These are phyloP conservation scores for Perilla frutescens DNA, from an alignment of 257 asterid genomes.

Conservation along the genomic window DNA sequence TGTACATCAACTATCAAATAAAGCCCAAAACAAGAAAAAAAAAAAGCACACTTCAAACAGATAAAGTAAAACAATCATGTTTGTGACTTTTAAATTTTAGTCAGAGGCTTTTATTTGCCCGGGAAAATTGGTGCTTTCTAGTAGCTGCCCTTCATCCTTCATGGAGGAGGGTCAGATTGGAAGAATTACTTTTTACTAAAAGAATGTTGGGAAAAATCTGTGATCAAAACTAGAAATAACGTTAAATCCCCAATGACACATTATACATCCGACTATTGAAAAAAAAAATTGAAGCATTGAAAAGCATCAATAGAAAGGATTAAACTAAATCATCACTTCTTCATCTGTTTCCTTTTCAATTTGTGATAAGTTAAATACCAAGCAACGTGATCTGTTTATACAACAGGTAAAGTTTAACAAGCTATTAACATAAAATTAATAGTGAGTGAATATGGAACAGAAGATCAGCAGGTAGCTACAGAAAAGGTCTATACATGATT, in stretches of 20 bases:
- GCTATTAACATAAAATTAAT: constrained; percentile 22
- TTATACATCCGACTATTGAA: neutral
- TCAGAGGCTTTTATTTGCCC: constrained; percentile 4
- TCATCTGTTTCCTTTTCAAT: neutral
- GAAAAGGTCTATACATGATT: constrained; percentile 10
- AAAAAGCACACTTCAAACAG: neutral
- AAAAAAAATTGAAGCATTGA: too few relatives aligned
- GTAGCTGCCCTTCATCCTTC: neutral
- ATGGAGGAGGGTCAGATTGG: constrained; percentile 12
- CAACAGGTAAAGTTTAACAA: constrained; percentile 12
- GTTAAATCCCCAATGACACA: neutral
- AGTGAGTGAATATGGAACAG: neutral
- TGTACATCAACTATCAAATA: neutral
- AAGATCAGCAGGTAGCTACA: constrained; percentile 13
- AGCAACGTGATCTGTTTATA: neutral
- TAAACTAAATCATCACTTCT: neutral
- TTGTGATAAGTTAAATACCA: neutral
- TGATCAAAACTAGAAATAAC: constrained; percentile 7
- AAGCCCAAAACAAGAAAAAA: constrained; percentile 6
- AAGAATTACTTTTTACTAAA: constrained; percentile 7
- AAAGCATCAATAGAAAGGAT: too few relatives aligned
- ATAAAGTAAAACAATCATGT: neutral
- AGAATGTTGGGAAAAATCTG: neutral
- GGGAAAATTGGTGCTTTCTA: constrained; percentile 17
- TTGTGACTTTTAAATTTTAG: neutral